Base-by-base conservation (phyloP, 164 flowering plant species). In the Vitis labrusca region DNA sequence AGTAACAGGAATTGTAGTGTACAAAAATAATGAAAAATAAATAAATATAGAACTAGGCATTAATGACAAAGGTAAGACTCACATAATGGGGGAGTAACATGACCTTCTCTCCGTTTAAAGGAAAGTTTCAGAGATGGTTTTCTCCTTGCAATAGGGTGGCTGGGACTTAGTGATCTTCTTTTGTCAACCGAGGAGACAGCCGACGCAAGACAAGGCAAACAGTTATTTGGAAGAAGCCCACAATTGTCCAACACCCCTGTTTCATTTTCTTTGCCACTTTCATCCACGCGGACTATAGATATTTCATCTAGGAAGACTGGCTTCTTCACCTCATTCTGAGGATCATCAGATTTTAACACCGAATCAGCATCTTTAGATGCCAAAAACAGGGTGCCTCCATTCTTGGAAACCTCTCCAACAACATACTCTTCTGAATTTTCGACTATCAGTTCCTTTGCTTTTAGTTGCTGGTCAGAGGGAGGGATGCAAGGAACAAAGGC, bases 151-250 rank as follows among this genome's bases (percentile, higher is more conserved):
- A 70, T 76, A 8, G 84, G 77, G 11, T 78, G 66, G 48, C 76
- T 69, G 2, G 75, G 76, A 51, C 76, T 73, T 3, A 53, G 49
- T 10, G 77, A 32, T 59, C 75, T 80, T 66, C 63, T 80, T 61
- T 82, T 86, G 15, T 78, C 86, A 52, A 54, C 72, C 16, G 75
- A 44, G 30, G 78, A 27, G 56, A 58, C 72, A 32, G 73, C 61
- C 52, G 83, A 71, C 63, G 78, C 80, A 70, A 82, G 79, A 65
- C 85, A 86, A 52, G 88, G 88, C 78, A 86, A 78, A 69, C 84
- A 78, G 23, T 59, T 51, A 71, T 78, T 83, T 15, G 75, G 77
- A 61, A 81, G 67, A 47, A 79, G 53, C 5, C 84, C 80, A 64
- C 77, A 78, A 69, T 67, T 63, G 49, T 73, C 75, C 59, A 52